Evolutionary conservation across 345 rosid genomes (phyloP).

Genomic region (Passiflora organensis): DNA sequence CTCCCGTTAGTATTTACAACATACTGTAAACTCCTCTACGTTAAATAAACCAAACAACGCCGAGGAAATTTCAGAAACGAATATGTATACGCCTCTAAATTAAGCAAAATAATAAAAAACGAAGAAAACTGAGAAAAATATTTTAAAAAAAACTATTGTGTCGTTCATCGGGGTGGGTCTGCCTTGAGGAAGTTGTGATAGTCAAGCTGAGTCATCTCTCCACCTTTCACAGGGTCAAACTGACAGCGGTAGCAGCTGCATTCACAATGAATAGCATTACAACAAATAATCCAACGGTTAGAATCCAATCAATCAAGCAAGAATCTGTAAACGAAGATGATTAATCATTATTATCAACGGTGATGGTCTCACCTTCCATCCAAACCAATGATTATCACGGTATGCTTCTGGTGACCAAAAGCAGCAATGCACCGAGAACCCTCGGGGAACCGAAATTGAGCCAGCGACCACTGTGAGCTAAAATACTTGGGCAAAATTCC

Average conservation of each 20-base stretch:
- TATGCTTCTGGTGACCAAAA: constrained; percentile 79
- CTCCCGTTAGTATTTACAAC: too few relatives aligned
- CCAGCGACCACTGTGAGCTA: constrained; percentile 96
- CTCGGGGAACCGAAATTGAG: constrained; percentile 75
- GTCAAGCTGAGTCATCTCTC: constrained; percentile 47
- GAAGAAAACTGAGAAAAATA: too few relatives aligned
- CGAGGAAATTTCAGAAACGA: too few relatives aligned
- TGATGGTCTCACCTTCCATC: constrained; percentile 99
- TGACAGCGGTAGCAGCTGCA: constrained; percentile 46
- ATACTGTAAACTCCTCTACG: too few relatives aligned
- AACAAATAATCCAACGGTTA: too few relatives aligned
- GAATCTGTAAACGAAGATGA: too few relatives aligned
- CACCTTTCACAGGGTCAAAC: constrained; percentile 39
- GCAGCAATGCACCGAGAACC: constrained; percentile 69
- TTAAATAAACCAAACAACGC: too few relatives aligned
- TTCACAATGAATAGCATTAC: not conserved
- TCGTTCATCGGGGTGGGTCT: not conserved
- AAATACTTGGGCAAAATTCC: constrained; percentile 95
- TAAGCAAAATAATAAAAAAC: too few relatives aligned
- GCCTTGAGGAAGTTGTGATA: constrained; percentile 34
- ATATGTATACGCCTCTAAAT: too few relatives aligned
- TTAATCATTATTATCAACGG: too few relatives aligned
- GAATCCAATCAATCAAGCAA: not conserved
- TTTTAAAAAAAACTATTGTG: too few relatives aligned
- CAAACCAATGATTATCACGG: constrained; percentile 77